Base-by-base conservation (phyloP, 169 alveolate species). In the Toxoplasma gondii region DNA sequence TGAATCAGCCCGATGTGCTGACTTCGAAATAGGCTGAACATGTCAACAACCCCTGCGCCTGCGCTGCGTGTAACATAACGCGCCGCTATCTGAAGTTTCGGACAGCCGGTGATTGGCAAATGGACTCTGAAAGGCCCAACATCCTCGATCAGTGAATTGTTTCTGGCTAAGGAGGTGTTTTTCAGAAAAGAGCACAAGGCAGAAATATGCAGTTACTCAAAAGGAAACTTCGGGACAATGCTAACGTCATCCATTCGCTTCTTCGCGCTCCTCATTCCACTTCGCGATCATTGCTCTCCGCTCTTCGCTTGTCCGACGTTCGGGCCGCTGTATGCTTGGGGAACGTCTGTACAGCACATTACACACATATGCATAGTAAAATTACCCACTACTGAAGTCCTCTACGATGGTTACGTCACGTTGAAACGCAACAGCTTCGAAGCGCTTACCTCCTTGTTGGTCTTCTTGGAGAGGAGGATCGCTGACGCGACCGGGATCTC, bases 261-360 rank as follows among this genome's bases (percentile, higher is more conserved):
- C 94, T 53, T 94, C 96, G 64, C 96, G 91, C 95, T 94, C 96
- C 44, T 43, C 82, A 64, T 94, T 94, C 96, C 96, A 94, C 84
- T 88, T 87, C 49, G 96, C 96, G n/a, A 95, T 91, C 96, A 95
- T 95, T 36, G 96, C 96, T 43, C 96, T 91, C 64, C 96, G 95
- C 64, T 95, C 96, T 88, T 95, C 96, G 36, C 95, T 92, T 0
- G 95, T 92, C 53, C 87, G 94, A 41, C 96, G 86, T 81, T 82
- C 95, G 19, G 96, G 96, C 64, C 95, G 74, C 34, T 92, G 92
- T 16, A 82, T 82, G 64, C 90, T 82, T 17, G 82, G 91, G 38
- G 93, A 88, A 24, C 87, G 93, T 39, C 93, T 69, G 84, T 10
- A 82, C 38, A 9, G 41, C 90, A 82, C 22, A 22, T 4, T 0